These are phyloP conservation scores for Aspergillus leporis DNA, from an alignment of 495 filamentous ascomycete genomes.

Conservation along the genomic window DNA sequence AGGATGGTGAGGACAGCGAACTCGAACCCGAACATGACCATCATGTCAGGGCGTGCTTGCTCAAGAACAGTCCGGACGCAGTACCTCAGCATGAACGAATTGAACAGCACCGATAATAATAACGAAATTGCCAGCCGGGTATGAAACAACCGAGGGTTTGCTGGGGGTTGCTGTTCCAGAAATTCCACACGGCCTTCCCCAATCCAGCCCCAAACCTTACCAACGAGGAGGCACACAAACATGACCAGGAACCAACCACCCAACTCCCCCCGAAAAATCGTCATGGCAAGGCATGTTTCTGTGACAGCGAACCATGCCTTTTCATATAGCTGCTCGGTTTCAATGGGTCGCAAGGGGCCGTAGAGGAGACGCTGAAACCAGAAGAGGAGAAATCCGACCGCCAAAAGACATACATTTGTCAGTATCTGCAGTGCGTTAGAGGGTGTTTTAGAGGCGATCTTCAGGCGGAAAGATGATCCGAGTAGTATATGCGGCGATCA, in stretches of 20 bases:
- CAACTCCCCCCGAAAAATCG: conserved; percentile 94
- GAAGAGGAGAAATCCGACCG: conserved; percentile 74
- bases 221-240: conserved; percentile 89
- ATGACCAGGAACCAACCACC: conserved; percentile 93
- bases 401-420: conserved; percentile 80
- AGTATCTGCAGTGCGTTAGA: conserved; percentile 61
- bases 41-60: conserved; percentile 90
- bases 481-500: conserved; percentile 3
- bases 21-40: conserved; percentile 99
- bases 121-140: conserved; percentile 77
- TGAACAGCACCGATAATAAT: conserved; percentile 71
- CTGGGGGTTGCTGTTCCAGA: conserved; percentile 91
- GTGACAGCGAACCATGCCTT: conserved; percentile 97
- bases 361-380: conserved; percentile 88
- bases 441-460: neutral
- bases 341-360: conserved; percentile 86
- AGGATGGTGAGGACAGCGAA: conserved; percentile 83
- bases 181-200: conserved; percentile 92
- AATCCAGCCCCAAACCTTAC: conserved; percentile 98
- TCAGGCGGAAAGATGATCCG: neutral
- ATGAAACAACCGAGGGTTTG: conserved; percentile 89
- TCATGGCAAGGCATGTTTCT: conserved; percentile 96
- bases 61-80: conserved; percentile 78
- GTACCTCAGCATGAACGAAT: conserved; percentile 75
- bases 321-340: conserved; percentile 95